Evolutionary conservation across 805 yeast genomes (phyloP), one percentile per base, ranked within the genome.

Genomic region (Lipomyces kockii): DNA sequence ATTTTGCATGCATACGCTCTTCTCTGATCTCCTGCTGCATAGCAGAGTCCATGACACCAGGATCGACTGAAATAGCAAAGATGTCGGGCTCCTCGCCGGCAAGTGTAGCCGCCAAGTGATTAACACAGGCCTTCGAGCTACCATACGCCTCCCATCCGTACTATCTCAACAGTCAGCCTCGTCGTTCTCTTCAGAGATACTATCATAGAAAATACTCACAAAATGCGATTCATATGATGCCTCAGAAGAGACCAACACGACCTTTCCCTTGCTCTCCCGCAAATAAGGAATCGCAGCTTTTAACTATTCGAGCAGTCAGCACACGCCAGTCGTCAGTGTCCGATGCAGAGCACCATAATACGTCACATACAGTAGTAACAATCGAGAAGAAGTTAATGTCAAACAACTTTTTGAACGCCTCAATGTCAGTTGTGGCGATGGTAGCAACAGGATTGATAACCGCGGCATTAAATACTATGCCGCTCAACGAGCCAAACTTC

Each of bases 131-230:
- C 77, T 94, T 94, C 3, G 97, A 87, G 9, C 92, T 80, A 0
- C 97, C 97, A 74, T 94, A 94, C 2, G 97, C 96, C 22, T 89
- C 89, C 98, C 98, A 94, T 0, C 91, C 95, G 70, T 82, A 73
- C 81, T 80, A 74, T 14, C 14, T 4, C 51, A n/a, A 2, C 22
- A 27, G n/a, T 25, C 51, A 39, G 11, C n/a, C 49, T 43, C 49
- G 43, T 37, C 43, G 6, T 5, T 11, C 43, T 37, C 43, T 14
- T 12, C 17, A 2, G 43, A 37, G 43, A 37, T 37, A 37, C 6
- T 37, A 11, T 37, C 43, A 11, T 14, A 43, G 20, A n/a, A 4
- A 43, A 17, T 7, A 58, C 70, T 12, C 39, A 67, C 70, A 52
- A 60, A 68, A 54, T 68, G 71, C 4, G 65, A 60, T 51, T 68